Conservation (phyloP, 129 eudicot species). For the Flaveria trinervia region DNA sequence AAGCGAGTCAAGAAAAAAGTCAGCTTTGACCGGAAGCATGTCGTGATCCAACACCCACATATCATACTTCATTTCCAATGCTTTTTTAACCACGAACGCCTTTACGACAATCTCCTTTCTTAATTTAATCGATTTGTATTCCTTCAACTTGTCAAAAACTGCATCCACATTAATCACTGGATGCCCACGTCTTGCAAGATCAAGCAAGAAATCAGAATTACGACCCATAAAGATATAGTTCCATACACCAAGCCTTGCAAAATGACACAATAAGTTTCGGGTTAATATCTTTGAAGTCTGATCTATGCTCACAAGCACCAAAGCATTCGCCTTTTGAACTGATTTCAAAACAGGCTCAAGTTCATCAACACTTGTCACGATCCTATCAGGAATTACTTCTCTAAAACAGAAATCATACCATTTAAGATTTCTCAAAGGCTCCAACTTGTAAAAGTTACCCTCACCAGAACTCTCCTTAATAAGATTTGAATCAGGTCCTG, state of each 20-base stretch:
- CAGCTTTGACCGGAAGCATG: slow-evolving; percentile 48
- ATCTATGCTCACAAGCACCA: slow-evolving; percentile 56
- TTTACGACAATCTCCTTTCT: slow-evolving; percentile 51
- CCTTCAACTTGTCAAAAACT: slow-evolving; percentile 37
- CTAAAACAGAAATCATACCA: slow-evolving; percentile 94
- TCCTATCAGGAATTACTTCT: slow-evolving; percentile 63
- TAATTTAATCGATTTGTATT: slow-evolving; percentile 28
- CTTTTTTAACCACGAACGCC: slow-evolving; percentile 50
- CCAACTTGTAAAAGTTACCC: slow-evolving; percentile 42
- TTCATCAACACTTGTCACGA: slow-evolving; percentile 48
- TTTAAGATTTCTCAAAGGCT: slow-evolving; percentile 65
- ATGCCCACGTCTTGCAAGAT: slow-evolving; percentile 85
- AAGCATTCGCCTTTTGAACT: slow-evolving; percentile 46
- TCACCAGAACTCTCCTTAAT: slow-evolving; percentile 52
- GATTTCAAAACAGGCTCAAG: slow-evolving; percentile 50
- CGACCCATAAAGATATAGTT: slow-evolving; percentile 71
- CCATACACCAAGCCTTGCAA: slow-evolving; percentile 58
- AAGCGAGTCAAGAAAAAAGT: slow-evolving; percentile 41
- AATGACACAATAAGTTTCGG: slow-evolving; percentile 78
- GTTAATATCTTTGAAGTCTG: slow-evolving; percentile 42
- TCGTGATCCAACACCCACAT: slow-evolving; percentile 55
- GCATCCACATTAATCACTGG: slow-evolving; percentile 63
- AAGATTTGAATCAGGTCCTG: slow-evolving; percentile 85
- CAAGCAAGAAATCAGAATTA: slow-evolving; percentile 49
- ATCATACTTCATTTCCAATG: slow-evolving; percentile 57